Evolutionary conservation across 2,329 filamentous ascomycete species (phyloP).

Genomic region (Ramichloridium luteum): DNA sequence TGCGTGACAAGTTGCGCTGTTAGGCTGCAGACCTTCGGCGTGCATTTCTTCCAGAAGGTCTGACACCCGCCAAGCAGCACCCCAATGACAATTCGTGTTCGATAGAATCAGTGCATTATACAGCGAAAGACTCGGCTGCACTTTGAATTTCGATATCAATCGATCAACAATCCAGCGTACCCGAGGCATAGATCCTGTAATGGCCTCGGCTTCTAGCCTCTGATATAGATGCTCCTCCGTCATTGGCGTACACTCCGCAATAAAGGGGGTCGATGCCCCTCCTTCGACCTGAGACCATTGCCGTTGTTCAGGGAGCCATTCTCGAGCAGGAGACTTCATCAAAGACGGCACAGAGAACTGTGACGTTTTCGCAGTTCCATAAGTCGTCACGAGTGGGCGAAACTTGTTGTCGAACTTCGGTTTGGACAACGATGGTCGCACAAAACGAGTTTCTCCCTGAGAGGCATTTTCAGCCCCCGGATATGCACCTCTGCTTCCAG

Average conservation of each 20-base stretch:
- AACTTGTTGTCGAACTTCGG: too few species aligned
- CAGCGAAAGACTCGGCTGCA: constrained; percentile 45
- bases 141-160: constrained; percentile 44
- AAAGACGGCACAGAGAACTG: too few species aligned
- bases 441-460: too few species aligned
- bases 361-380: too few species aligned
- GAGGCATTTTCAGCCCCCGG: too few species aligned
- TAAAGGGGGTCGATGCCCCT: neutral
- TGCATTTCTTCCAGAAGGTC: constrained; percentile 63
- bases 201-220: constrained; percentile 9
- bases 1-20: constrained; percentile 57
- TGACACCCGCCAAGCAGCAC: constrained; percentile 53
- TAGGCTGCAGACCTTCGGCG: constrained; percentile 46
- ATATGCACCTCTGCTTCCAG: too few species aligned
- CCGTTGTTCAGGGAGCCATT: too few species aligned
- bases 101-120: constrained; percentile 67
- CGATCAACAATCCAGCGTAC: constrained; percentile 42
- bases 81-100: constrained; percentile 51
- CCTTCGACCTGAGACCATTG: too few species aligned
- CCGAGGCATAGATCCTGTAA: constrained; percentile 39
- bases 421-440: too few species aligned
- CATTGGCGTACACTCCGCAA: neutral
- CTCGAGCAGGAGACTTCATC: too few species aligned
- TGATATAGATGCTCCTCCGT: constrained; percentile 1
- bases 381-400: too few species aligned